Conservation (phyloP, 108 stramenopile genomes). For the Chaetoceros muelleri region DNA sequence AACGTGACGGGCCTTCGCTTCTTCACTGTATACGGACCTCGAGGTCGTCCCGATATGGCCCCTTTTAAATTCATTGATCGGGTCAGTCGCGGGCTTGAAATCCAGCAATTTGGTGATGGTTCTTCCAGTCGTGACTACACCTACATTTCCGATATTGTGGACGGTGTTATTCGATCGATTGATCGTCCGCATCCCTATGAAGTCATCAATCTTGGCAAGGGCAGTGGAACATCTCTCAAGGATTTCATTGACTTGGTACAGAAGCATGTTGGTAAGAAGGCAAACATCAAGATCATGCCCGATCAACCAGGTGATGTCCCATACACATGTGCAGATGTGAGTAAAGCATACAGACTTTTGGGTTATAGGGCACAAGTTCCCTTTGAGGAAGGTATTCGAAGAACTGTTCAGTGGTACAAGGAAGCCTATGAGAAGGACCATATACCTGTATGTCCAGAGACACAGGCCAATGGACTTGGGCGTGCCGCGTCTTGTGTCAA, state of each 20-base stretch:
- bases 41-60: slow-evolving; percentile 89
- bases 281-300: slow-evolving; percentile 62
- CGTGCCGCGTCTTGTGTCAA: slow-evolving; percentile 24
- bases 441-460: slow-evolving; percentile 26
- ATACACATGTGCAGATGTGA: slow-evolving; percentile 83
- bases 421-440: slow-evolving; percentile 14
- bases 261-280: slow-evolving; percentile 61
- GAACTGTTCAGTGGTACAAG: slow-evolving; percentile 76
- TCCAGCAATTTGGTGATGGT: slow-evolving; percentile 87
- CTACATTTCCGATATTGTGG: slow-evolving; percentile 88
- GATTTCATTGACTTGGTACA: slow-evolving; percentile 82
- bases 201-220: slow-evolving; percentile 89
- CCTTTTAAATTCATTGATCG: slow-evolving; percentile 76
- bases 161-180: slow-evolving; percentile 78
- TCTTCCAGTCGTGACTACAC: slow-evolving; percentile 84
- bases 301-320: slow-evolving; percentile 94
- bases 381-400: slow-evolving; percentile 84
- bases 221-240: slow-evolving; percentile 60
- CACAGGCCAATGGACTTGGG: slow-evolving; percentile 53
- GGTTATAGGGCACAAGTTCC: slow-evolving; percentile 78
- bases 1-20: slow-evolving; percentile 83
- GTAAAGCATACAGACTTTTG: slow-evolving; percentile 65
- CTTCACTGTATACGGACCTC: slow-evolving; percentile 88
- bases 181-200: slow-evolving; percentile 80
- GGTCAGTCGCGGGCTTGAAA: slow-evolving; percentile 35